These are phyloP conservation scores for Lachnellula subtilissima DNA, from an alignment of 2,329 filamentous ascomycete species.

Conservation along the genomic window DNA sequence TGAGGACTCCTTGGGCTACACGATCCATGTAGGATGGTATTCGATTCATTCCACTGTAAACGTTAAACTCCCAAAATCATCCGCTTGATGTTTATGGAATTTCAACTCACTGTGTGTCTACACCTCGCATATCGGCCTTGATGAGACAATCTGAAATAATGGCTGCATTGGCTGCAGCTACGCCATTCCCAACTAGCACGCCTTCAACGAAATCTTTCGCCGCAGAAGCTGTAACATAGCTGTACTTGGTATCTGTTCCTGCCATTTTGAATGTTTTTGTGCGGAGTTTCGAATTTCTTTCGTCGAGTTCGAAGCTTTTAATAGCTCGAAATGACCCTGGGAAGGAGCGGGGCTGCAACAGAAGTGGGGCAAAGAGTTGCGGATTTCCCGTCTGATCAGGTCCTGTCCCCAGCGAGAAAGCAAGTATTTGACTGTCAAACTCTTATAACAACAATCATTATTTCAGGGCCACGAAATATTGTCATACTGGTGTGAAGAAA, in stretches of 20 bases:
- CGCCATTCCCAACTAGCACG: slow-evolving; percentile 57
- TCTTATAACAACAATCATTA: no score
- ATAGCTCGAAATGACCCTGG: background rate
- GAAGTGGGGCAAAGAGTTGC: no score
- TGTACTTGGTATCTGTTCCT: background rate
- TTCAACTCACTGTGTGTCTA: slow-evolving; percentile 59
- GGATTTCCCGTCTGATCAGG: no score
- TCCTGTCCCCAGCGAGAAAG: no score
- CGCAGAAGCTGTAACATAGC: background rate
- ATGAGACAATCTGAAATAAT: slow-evolving; percentile 66
- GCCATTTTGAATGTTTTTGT: background rate
- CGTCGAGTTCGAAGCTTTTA: background rate
- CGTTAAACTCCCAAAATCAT: background rate
- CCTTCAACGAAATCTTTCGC: slow-evolving; percentile 42
- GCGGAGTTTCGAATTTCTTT: background rate
- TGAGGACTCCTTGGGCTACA: slow-evolving; percentile 63
- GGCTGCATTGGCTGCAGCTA: slow-evolving; percentile 52
- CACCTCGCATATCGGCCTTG: slow-evolving; percentile 69
- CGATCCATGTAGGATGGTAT: slow-evolving; percentile 74
- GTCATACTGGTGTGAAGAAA: no score
- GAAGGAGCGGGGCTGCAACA: background rate
- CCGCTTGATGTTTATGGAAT: background rate
- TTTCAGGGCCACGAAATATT: no score
- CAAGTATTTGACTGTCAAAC: no score
- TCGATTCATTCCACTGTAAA: slow-evolving; percentile 57